Evolutionary conservation across 2,329 filamentous ascomycete genomes (phyloP).

Genomic region (Dactylellina sp.): DNA sequence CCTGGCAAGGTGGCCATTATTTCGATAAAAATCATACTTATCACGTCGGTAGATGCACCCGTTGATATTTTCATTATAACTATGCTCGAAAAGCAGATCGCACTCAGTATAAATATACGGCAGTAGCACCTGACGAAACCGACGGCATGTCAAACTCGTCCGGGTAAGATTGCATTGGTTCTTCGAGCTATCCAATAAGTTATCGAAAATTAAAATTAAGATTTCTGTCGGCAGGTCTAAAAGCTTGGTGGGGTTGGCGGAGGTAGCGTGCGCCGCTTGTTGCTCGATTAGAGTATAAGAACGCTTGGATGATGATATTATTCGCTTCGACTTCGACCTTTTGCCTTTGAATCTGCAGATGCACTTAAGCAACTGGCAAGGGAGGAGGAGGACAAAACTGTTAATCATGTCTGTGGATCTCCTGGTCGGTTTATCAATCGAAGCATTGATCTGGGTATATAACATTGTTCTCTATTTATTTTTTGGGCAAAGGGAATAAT

Average conservation of each 20-base stretch:
- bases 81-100: constrained; percentile 27
- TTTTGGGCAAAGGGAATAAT: too few species aligned
- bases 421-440: background rate
- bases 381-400: constrained; percentile 7
- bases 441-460: background rate
- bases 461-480: too few species aligned
- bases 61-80: background rate
- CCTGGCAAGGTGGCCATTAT: constrained; percentile 20
- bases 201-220: constrained; percentile 6
- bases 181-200: background rate
- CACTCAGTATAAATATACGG: constrained; percentile 30
- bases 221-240: constrained; percentile 14
- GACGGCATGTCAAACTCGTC: constrained; percentile 12
- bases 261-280: background rate
- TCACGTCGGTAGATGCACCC: constrained; percentile 38
- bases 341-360: constrained; percentile 1
- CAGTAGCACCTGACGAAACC: constrained; percentile 27
- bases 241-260: background rate
- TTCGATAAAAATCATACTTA: constrained; percentile 29
- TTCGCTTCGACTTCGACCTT: background rate
- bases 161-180: background rate
- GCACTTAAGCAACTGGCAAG: constrained; percentile 1
- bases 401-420: background rate
- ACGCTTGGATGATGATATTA: background rate
- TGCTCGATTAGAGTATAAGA: background rate